These are phyloP conservation scores for Austroboletus novae-zelandiae DNA, from an alignment of 1,284 basidiomycete species.

Conservation along the genomic window DNA sequence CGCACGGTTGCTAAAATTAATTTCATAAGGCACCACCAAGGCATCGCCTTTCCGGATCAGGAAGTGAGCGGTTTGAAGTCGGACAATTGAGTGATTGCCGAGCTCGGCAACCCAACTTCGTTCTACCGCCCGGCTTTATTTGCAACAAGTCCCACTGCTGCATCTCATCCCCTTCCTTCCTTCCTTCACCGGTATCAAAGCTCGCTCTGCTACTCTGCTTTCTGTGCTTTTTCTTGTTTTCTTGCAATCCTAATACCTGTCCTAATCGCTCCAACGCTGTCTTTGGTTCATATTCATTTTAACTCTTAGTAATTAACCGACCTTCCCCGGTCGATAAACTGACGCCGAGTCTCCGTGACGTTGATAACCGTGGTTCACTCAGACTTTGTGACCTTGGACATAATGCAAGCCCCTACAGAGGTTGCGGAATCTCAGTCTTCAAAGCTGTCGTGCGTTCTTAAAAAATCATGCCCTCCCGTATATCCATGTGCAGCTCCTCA, in stretches of 20 bases:
- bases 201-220: slow-evolving; percentile 12
- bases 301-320: slow-evolving; percentile 38
- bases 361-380: slow-evolving; percentile 34
- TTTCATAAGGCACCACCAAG: slow-evolving; percentile 18
- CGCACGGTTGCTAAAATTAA: slow-evolving; percentile 24
- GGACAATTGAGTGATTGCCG: slow-evolving; percentile 38
- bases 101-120: slow-evolving; percentile 37
- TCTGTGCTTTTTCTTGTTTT: slow-evolving; percentile 2
- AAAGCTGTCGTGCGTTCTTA: slow-evolving; percentile 26
- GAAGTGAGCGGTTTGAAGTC: slow-evolving; percentile 36
- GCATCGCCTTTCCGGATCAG: slow-evolving; percentile 28
- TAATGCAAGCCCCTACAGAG: slow-evolving; percentile 31
- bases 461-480: slow-evolving; percentile 6
- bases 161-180: slow-evolving; percentile 32
- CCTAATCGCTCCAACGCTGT: slow-evolving; percentile 6
- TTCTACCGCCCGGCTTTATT: slow-evolving; percentile 40
- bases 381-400: slow-evolving; percentile 17
- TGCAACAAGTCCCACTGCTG: slow-evolving; percentile 38
- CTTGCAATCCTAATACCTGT: neutral
- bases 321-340: slow-evolving; percentile 40
- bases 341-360: slow-evolving; percentile 40
- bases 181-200: slow-evolving; percentile 32
- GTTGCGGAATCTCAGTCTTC: slow-evolving; percentile 31
- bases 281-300: slow-evolving; percentile 28
- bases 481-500: slow-evolving; percentile 4